A percentile compares a stretch with the other conserved stretches of the same genome.
phyloP scores from a whole-genome alignment of 2,329 filamentous ascomycete species.

The Lachnellula subtilissima region DNA sequence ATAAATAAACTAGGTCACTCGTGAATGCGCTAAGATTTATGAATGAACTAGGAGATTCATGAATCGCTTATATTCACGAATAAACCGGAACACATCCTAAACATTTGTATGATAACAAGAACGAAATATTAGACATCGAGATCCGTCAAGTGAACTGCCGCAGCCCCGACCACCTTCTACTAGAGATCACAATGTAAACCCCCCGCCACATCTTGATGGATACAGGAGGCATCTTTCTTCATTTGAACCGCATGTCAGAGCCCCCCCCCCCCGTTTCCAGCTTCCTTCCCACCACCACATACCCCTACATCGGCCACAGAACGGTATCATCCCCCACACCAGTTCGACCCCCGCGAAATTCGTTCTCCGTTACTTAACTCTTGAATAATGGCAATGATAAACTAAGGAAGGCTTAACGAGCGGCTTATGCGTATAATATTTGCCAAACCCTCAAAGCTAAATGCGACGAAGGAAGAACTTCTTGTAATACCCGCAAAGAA shows the following conservation, averaged over 20 bases:
- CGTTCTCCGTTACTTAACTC: constrained; percentile 24
- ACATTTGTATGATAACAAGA: constrained; percentile 43
- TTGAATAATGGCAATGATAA: constrained; percentile 9
- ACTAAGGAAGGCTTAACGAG: constrained; percentile 28
- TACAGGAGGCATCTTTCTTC: constrained; percentile 15
- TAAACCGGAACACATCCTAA: constrained; percentile 14
- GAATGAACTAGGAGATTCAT: no score
- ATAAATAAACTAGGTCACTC: no score
- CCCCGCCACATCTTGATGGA: constrained; percentile 24
- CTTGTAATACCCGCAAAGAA: constrained; percentile 82
- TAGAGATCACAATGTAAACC: constrained; percentile 26
- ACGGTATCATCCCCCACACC: constrained; percentile 19
- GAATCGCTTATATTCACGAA: no score
- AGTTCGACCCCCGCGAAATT: constrained; percentile 16
- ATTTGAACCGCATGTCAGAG: constrained; percentile 16
- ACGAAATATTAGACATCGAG: constrained; percentile 49
- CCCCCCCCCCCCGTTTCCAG: constrained; percentile 10
- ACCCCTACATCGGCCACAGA: constrained; percentile 28
- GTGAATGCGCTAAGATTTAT: no score
- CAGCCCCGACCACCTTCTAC: constrained; percentile 33
- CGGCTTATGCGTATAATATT: constrained; percentile 75
- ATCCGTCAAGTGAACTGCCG: constrained; percentile 33
- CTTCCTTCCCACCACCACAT: constrained; percentile 19
- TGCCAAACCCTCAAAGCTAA: constrained; percentile 86
- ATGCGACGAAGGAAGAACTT: constrained; percentile 75